Percentiles rank a stretch among this genome's conserved stretches.
phyloP scores from a whole-genome alignment of 208 protist genomes.

The Lotmaria passim region DNA sequence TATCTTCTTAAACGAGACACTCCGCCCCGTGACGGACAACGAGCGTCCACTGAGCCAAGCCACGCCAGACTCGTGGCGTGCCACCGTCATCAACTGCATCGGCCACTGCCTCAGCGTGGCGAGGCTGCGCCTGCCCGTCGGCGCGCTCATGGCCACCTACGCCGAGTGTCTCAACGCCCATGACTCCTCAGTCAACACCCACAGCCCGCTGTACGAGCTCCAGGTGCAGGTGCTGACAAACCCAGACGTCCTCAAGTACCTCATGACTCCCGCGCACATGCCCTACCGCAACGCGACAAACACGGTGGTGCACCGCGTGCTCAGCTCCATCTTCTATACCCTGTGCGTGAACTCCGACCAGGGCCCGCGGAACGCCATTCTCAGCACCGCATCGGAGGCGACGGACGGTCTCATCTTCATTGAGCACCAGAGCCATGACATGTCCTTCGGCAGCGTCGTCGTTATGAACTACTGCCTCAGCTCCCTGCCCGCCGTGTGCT shows the following conservation, averaged over 20 bases:
- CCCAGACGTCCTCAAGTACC: conserved; percentile 46
- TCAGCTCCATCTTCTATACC: conserved; percentile 53
- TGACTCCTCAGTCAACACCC: conserved; percentile 19
- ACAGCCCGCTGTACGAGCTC: conserved; percentile 21
- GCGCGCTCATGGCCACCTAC: conserved; percentile 60
- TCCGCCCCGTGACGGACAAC: conserved; percentile 14
- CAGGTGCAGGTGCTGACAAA: conserved; percentile 77
- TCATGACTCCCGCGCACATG: conserved; percentile 43
- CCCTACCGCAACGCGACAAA: conserved; percentile 39
- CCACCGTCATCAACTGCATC: conserved; percentile 27
- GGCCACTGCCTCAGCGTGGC: conserved; percentile 52
- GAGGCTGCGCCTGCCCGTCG: conserved; percentile 56
- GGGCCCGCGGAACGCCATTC: conserved; percentile 9
- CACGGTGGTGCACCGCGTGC: conserved; percentile 60
- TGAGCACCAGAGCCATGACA: conserved; percentile 16
- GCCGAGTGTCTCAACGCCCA: conserved; percentile 46
- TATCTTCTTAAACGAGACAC: conserved; percentile 41
- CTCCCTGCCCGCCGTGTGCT: conserved; percentile 20
- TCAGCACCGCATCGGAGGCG: conserved; percentile 5
- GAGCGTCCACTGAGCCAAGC: not conserved
- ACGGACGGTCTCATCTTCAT: conserved; percentile 34
- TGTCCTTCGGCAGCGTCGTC: conserved; percentile 18
- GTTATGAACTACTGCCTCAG: conserved; percentile 22
- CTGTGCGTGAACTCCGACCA: conserved; percentile 32
- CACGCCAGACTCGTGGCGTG: conserved; percentile 16